Evolutionary conservation across 257 asterid genomes (phyloP).

Genomic region (Solanum pimpinellifolium): DNA sequence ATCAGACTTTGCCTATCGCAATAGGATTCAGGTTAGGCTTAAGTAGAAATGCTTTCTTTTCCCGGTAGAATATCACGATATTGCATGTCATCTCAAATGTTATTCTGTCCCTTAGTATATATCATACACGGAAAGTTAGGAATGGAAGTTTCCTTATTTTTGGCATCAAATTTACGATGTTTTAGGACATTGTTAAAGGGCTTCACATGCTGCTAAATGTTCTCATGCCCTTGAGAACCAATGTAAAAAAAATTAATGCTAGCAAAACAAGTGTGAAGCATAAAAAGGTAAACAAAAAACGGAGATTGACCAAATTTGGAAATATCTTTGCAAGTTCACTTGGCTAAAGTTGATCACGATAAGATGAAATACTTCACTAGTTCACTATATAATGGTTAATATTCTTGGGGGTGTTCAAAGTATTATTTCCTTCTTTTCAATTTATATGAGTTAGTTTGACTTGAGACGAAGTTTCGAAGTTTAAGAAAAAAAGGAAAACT

Average conservation of each 20-base stretch:
- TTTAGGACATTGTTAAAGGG: background rate
- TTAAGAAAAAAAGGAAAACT: background rate
- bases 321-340: background rate
- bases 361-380: background rate
- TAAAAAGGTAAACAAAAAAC: background rate
- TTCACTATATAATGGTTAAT: background rate
- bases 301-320: background rate
- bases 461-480: background rate
- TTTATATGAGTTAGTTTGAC: background rate
- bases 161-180: background rate
- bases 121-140: background rate
- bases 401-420: background rate
- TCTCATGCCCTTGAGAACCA: background rate
- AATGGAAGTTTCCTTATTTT: background rate
- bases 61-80: background rate
- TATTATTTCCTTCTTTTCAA: background rate
- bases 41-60: background rate
- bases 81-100: background rate
- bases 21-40: constrained; percentile 73
- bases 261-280: background rate
- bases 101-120: background rate
- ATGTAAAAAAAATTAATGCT: background rate
- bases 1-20: constrained; percentile 71
- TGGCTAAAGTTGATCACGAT: background rate
- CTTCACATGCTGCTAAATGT: background rate